A percentile compares a stretch with the other conserved stretches of the same genome.
Evolutionary conservation across 192 early-diverging fungal species (phyloP).

Genomic region (Borealophlyctis nickersoniae): DNA sequence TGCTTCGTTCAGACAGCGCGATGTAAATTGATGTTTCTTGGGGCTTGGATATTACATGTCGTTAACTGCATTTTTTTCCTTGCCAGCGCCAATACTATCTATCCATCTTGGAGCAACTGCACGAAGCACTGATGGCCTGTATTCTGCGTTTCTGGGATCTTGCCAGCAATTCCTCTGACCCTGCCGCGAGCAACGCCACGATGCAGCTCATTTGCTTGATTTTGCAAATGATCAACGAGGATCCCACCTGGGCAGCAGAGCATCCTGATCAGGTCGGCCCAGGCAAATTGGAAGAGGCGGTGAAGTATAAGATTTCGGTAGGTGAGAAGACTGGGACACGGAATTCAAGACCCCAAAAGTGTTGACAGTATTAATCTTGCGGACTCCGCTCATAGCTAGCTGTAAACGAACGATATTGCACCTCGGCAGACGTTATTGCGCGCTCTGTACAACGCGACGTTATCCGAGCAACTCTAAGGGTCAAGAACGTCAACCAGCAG

Average conservation of each 20-base stretch:
- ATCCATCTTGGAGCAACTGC: constrained; percentile 11
- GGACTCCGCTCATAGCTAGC: constrained; percentile 7
- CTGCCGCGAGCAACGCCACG: constrained; percentile 15
- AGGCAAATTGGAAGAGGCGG: too few species aligned
- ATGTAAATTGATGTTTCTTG: too few species aligned
- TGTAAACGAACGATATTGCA: constrained; percentile 19
- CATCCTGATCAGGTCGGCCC: too few species aligned
- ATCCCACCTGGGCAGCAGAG: too few species aligned
- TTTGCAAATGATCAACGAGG: constrained; percentile 7
- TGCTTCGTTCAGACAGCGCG: too few species aligned
- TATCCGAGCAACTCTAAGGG: constrained; percentile 18
- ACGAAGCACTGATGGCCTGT: constrained; percentile 3
- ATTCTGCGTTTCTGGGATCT: constrained; percentile 7
- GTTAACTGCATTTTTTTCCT: too few species aligned
- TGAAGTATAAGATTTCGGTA: too few species aligned
- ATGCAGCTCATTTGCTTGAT: constrained; percentile 21
- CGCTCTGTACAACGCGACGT: constrained; percentile 10
- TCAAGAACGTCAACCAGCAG: constrained; percentile 28
- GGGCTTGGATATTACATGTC: too few species aligned
- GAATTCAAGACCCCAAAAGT: not conserved
- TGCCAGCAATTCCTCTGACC: constrained; percentile 23
- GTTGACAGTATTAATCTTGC: too few species aligned
- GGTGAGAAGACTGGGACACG: not conserved
- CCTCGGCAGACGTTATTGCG: constrained; percentile 6
- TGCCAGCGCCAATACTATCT: constrained; percentile 24